A percentile compares a stretch with the other conserved stretches of the same genome.
These are phyloP conservation scores for Xanthoconium stramineum DNA, from an alignment of 768 basidiomycete genomes.

Conservation along the genomic window DNA sequence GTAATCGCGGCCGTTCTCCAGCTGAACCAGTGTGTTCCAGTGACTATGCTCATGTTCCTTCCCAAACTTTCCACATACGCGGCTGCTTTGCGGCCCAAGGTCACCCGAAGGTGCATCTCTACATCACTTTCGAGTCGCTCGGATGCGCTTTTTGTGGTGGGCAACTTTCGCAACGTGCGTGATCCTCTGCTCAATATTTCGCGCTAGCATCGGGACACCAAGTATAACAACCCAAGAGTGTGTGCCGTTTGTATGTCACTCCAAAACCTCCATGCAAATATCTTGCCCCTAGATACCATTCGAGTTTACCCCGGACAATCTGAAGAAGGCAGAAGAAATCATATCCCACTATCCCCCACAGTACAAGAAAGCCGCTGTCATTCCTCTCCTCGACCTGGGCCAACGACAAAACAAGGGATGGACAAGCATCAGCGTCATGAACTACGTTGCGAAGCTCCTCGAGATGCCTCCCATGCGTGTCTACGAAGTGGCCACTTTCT, in stretches of 20 bases:
- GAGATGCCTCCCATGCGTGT: slow-evolving; percentile 98
- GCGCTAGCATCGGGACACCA: slow-evolving; percentile 86
- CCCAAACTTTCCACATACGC: slow-evolving; percentile 12
- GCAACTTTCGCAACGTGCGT: slow-evolving; percentile 31
- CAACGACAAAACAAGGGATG: slow-evolving; percentile 98
- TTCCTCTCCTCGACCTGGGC: slow-evolving; percentile 92
- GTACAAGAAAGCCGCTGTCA: slow-evolving; percentile 98
- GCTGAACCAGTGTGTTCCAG: background rate
- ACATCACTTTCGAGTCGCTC: slow-evolving; percentile 52
- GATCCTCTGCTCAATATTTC: slow-evolving; percentile 13
- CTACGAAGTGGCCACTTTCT: slow-evolving; percentile 98
- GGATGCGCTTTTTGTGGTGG: slow-evolving; percentile 84
- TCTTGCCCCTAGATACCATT: slow-evolving; percentile 71
- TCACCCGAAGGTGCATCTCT: slow-evolving; percentile 29
- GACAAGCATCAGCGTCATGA: slow-evolving; percentile 99
- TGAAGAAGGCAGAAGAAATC: slow-evolving; percentile 84
- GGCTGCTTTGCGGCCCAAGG: slow-evolving; percentile 15
- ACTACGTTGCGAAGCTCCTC: slow-evolving; percentile 90
- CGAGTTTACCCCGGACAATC: slow-evolving; percentile 75
- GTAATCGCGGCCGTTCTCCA: background rate
- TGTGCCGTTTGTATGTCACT: slow-evolving; percentile 27
- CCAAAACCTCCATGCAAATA: background rate
- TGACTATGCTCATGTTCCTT: slow-evolving; percentile 21
- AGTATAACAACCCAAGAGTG: slow-evolving; percentile 91
- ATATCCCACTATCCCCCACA: slow-evolving; percentile 93